Base-by-base conservation (phyloP, 495 filamentous ascomycete species). In the Hyaloscypha variabilis region DNA sequence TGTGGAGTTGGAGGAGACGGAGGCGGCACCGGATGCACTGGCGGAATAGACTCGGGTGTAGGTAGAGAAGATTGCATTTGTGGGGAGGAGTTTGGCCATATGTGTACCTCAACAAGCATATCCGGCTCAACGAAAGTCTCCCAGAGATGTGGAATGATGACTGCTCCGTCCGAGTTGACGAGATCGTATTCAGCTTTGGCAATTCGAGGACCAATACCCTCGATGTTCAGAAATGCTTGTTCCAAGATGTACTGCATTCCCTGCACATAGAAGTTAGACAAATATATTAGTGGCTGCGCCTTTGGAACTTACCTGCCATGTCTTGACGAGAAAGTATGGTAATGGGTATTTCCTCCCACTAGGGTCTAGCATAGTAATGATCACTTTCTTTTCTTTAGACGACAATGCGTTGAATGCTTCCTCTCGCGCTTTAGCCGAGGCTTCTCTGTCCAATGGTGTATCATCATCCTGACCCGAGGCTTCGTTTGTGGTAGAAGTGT, bases 81-180 rank as follows among this genome's bases (percentile, higher is more conserved):
- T n/a, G 24, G 49, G 6, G 17, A 5, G 24, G 49, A 19, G 6
- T 5, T 6, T 5, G 49, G 49, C 24, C 49, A 21, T 6, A 52
- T 52, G 6, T 52, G 17, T 19, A 52, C n/a, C 6, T 6, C n/a
- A 25, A 52, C 24, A 52, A 25, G 19, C 19, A 52, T 25, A 19
- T 52, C 49, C 49, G 49, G 49, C 49, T 52, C 49, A 52, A 52
- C 49, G 49, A 52, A 52, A 25, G 17, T 52, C 49, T 52, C 19
- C 49, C 49, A 52, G 24, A 52, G 49, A 21, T 52, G 49, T 5
- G 49, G 49, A 25, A 52, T 52, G 17, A 52, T 52, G 49, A 52
- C 49, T 21, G 49, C 49, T n/a, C 49, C 49, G 49, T 52, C 49
- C 49, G 17, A 6, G 49, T 52, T 52, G 24, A 52, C 24, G 19